Evolutionary conservation across 805 yeast species (phyloP).

Genomic region (Suhomyces faveliae): DNA sequence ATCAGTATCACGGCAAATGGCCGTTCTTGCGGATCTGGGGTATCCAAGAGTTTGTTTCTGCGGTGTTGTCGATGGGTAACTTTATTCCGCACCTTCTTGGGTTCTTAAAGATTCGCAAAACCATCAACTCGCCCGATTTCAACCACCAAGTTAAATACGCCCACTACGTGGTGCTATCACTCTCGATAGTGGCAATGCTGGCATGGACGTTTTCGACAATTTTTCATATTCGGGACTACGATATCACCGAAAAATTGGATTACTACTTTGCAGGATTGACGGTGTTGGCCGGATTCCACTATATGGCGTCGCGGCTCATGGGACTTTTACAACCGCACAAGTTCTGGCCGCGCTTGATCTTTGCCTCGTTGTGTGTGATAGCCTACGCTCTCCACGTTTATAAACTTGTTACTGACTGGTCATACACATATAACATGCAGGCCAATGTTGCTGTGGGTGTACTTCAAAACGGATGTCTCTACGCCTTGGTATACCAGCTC

Average conservation of each 20-base stretch:
- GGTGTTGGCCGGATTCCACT: conserved; percentile 76
- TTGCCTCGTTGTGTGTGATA: conserved; percentile 42
- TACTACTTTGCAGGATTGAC: conserved; percentile 92
- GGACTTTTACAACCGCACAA: conserved; percentile 48
- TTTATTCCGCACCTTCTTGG: conserved; percentile 28
- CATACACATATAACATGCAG: conserved; percentile 90
- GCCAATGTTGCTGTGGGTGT: conserved; percentile 82
- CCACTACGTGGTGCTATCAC: conserved; percentile 36
- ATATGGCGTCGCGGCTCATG: conserved; percentile 59
- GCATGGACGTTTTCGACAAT: conserved; percentile 89
- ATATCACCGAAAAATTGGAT: conserved; percentile 79
- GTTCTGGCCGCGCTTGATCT: conserved; percentile 22
- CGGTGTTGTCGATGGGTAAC: conserved; percentile 65
- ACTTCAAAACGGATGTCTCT: conserved; percentile 56
- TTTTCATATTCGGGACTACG: conserved; percentile 83
- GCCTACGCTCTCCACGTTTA: conserved; percentile 65
- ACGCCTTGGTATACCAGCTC: conserved; percentile 22
- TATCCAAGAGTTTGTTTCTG: conserved; percentile 80
- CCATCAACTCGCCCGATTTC: not conserved
- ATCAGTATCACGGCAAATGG: conserved; percentile 98
- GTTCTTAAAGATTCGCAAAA: conserved; percentile 8
- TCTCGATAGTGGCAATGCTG: conserved; percentile 65
- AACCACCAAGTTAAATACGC: conserved; percentile 5
- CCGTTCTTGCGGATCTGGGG: conserved; percentile 81
- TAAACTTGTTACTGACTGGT: conserved; percentile 71